Evolutionary conservation across 164 flowering plant species (phyloP).

Genomic region (Liquidambar formosana): DNA sequence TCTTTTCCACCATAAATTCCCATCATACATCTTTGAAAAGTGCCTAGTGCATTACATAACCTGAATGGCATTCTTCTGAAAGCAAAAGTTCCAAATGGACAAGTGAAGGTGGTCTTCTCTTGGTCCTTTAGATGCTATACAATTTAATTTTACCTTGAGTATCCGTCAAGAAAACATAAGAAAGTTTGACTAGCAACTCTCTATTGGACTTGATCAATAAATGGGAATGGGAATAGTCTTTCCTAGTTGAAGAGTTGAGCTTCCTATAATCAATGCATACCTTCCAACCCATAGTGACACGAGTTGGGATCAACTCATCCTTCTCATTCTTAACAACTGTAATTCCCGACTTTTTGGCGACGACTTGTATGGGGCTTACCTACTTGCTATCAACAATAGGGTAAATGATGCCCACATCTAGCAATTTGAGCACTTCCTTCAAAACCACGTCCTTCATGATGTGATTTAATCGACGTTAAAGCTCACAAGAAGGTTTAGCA

Average conservation of each 20-base stretch:
- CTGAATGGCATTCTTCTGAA: neutral
- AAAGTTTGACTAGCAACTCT: neutral
- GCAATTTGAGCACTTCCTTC: too few relatives aligned
- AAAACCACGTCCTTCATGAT: neutral
- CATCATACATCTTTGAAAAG: neutral
- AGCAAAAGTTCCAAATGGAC: neutral
- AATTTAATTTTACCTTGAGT: too few relatives aligned
- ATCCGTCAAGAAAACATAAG: neutral
- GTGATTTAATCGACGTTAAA: conserved; percentile 5
- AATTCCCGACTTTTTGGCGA: too few relatives aligned
- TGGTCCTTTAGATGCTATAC: neutral
- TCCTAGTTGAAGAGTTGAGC: too few relatives aligned
- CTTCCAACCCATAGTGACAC: too few relatives aligned
- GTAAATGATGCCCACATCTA: too few relatives aligned
- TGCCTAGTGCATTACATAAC: neutral
- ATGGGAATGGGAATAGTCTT: neutral
- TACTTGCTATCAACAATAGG: too few relatives aligned
- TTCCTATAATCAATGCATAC: too few relatives aligned
- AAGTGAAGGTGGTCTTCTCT: neutral
- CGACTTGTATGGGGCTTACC: too few relatives aligned
- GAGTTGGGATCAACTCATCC: too few relatives aligned
- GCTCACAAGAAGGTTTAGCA: neutral
- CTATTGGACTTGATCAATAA: neutral
- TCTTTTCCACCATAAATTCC: too few relatives aligned
- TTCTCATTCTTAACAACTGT: too few relatives aligned